Evolutionary conservation across 2,329 filamentous ascomycete species (phyloP), one percentile per base, ranked within the genome.

Genomic region (Penicillium griseofulvum): DNA sequence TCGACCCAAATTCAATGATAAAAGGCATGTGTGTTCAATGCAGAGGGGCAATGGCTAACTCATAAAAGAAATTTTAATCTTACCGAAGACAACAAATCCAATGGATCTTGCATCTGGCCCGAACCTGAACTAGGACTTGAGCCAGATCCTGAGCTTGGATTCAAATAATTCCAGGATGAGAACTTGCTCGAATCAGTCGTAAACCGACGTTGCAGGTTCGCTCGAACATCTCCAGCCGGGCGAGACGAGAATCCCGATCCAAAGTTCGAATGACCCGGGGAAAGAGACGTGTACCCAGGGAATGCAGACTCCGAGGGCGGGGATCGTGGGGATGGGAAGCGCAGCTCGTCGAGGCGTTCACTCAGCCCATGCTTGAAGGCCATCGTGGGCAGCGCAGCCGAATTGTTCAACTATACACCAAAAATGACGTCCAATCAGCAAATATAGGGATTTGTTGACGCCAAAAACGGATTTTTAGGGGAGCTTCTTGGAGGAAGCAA

Each of bases 131-230:
- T 73, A 68, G 81, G 81, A 56, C 76, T 72, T 50, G 80, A 72
- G 56, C 76, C 72, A 51, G 80, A 72, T 66, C 82, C 78, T 70
- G 81, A 72, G 67, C 81, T 78, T 71, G 83, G 81, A 44, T 81
- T 83, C 68, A 92, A 77, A 58, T 84, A 83, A 55, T 82, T 84
- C 75, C 90, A 79, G 71, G 88, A 90, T 74, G 89, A 88, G 76
- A 93, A 80, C 82, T 91, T 83, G 76, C 90, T 82, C 77, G 90
- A 87, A 77, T 96, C 95, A 55, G 92, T 94, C 61, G 93, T 97
- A 77, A 97, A 97, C 71, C 93, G 88, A 69, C 93, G 87, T 75
- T 92, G 90, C 71, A 97, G 81, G 66, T 86, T 87, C 60, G 85
- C 84, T 74, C 92, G 87, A 63, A 83, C 83, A 70, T 96, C 90